Conservation (phyloP, 2,329 filamentous ascomycete genomes). For the Aureobasidium namibiae region DNA sequence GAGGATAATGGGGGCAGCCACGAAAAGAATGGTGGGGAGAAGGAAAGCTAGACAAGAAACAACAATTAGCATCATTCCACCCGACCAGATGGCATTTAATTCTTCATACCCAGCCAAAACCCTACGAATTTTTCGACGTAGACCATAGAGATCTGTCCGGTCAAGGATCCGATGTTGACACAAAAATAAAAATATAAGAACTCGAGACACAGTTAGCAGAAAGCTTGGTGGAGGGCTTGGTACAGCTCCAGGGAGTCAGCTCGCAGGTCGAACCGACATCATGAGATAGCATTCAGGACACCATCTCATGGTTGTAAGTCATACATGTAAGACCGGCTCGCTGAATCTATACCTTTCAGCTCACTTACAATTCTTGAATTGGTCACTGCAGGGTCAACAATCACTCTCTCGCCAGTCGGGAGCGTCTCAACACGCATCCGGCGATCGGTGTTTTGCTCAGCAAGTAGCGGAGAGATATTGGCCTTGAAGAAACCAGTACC, state of each 20-base stretch:
- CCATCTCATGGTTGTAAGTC: too few relatives aligned
- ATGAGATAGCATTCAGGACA: too few relatives aligned
- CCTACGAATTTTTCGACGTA: conserved; percentile 58
- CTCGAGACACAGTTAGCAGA: too few relatives aligned
- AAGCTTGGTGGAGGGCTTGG: too few relatives aligned
- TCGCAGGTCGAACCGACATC: too few relatives aligned
- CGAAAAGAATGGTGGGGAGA: conserved; percentile 55
- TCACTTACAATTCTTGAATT: conserved; percentile 39
- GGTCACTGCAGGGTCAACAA: conserved; percentile 38
- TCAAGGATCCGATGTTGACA: conserved; percentile 64
- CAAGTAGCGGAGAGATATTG: conserved; percentile 51
- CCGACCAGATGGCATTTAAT: too few relatives aligned
- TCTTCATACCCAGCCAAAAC: conserved; percentile 42
- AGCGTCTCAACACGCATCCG: conserved; percentile 30
- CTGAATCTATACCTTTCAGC: too few relatives aligned
- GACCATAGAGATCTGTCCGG: conserved; percentile 52
- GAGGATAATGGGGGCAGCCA: conserved; percentile 33
- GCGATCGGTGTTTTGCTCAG: conserved; percentile 36
- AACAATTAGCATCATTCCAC: background rate
- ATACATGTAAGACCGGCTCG: too few relatives aligned
- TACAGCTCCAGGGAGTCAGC: too few relatives aligned
- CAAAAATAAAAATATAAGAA: conserved; percentile 59
- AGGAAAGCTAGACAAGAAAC: conserved; percentile 40
- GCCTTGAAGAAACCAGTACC: conserved; percentile 59
- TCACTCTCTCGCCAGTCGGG: conserved; percentile 35